Evolutionary conservation across 106 monocot genomes (phyloP), one percentile per base, ranked within the genome.

Genomic region (Chionographis japonica): DNA sequence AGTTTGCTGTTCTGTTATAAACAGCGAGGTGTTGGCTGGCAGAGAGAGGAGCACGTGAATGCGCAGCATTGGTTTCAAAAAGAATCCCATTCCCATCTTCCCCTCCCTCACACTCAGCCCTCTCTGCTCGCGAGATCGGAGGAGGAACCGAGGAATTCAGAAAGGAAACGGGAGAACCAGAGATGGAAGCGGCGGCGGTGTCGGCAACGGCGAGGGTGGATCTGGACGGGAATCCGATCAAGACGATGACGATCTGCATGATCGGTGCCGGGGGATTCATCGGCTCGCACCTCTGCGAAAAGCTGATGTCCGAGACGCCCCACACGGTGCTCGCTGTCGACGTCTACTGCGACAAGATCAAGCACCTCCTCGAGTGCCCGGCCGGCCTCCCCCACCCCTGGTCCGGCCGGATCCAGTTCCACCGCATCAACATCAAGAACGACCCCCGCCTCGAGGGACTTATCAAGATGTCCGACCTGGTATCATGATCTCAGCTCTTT

Each of bases 401-500:
- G 80, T 57, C 77, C 40, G 71, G 72, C 51, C 73, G 88, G 65
- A 88, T 84, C 78, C 75, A 81, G 37, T 88, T 88, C 78, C 88
- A 88, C 76, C 78, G 88, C 57, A 78, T 88, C 74, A 88, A 88
- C 84, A 88, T 88, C 73, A 88, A 88, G 78, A 75, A 84, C 65
- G 88, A 88, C 56, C 76, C 84, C 74, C 74, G 88, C 53, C 88
- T 88, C 54, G 88, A 88, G 50, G 81, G 81, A 40, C 88, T 88
- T 69, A 88, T 88, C 81, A 88, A 88, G 70, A 72, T 67, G 56
- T 77, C 88, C 14, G 88, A 88, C 79, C 88, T 88, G 78, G 81
- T 76, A 39, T 27, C 27, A 52, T 49, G n/a, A 2, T 17, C 39
- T 59, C 53, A 27, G 40, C 14, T 16, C 11, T 51, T 10, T 36